phyloP scores from a whole-genome alignment of 176 grass and related monocot species.

The Puccinellia tenuiflora region DNA sequence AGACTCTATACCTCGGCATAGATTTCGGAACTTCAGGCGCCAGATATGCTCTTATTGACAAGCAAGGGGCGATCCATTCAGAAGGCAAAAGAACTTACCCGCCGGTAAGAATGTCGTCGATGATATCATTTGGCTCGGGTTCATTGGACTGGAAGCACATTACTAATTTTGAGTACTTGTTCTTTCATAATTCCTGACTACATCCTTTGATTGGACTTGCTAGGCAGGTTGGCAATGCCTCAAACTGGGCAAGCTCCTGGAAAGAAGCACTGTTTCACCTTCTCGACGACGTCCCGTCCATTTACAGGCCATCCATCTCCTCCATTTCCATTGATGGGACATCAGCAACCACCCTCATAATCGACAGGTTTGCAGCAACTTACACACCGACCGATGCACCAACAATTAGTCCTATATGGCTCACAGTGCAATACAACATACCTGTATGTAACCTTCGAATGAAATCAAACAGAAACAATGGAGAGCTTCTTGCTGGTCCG shows the following conservation, averaged over 20 bases:
- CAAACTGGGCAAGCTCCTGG: constrained; percentile 53
- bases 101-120: too few species aligned
- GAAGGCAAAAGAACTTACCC: constrained; percentile 63
- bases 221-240: constrained; percentile 45
- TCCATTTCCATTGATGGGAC: constrained; percentile 66
- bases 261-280: constrained; percentile 62
- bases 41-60: constrained; percentile 72
- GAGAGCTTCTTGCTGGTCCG: constrained; percentile 49
- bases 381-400: neutral
- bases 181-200: neutral
- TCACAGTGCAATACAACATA: neutral
- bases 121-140: neutral
- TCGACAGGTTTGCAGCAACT: constrained; percentile 44
- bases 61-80: constrained; percentile 34
- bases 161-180: neutral
- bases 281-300: constrained; percentile 41
- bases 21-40: constrained; percentile 81
- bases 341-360: constrained; percentile 65
- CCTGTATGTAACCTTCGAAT: neutral
- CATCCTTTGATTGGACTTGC: constrained; percentile 4
- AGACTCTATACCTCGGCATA: constrained; percentile 60
- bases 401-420: neutral
- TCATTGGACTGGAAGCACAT: neutral
- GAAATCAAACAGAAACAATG: constrained; percentile 29
- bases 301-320: constrained; percentile 37